Evolutionary conservation across 306 rosid genomes (phyloP), one percentile per base, ranked within the genome.

Genomic region (Alnus rubra): DNA sequence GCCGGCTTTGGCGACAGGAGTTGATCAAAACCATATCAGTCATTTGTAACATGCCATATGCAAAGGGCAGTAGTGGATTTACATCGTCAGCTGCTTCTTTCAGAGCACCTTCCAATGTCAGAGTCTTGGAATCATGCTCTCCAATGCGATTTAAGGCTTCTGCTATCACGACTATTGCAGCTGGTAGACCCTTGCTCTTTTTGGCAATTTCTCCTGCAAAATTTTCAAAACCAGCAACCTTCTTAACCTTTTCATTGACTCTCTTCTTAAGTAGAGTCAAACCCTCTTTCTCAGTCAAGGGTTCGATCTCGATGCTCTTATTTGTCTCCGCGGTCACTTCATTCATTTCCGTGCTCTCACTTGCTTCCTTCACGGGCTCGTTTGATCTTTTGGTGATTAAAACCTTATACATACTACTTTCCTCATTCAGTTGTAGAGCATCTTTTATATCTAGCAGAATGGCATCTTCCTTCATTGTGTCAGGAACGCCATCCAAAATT

Each of bases 1-100:
- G 77, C 67, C 30, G 14, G 69, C 78, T 45, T 52, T 79, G 82
- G 84, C 84, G 73, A n/a, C 53, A 79, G 74, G 86, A 86, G 50
- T 77, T 65, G 1, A 31, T 18, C 63, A 49, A 11, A 5, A 39
- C 76, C 69, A 0, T 12, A 50, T 53, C 51, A 15, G 51, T 47
- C 7, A 47, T 42, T 0, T 76, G 80, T 69, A 80, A 74, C 65
- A 72, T 76, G 11, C 69, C 78, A 31, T 45, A 76, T 60, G 54
- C 82, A 70, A 71, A 51, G 79, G n/a, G n/a, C n/a, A n/a, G 16
- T 28, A 86, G 64, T 37, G n/a, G 56, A 52, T 50, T 54, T 14
- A 15, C 18, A 7, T 55, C 23, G 28, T 35, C 4, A 9, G 53
- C 79, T 48, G 74, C 70, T 70, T 53, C 82, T 69, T 62, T 68